Conservation (phyloP, 148 eudicot genomes). For the Silene conica region DNA sequence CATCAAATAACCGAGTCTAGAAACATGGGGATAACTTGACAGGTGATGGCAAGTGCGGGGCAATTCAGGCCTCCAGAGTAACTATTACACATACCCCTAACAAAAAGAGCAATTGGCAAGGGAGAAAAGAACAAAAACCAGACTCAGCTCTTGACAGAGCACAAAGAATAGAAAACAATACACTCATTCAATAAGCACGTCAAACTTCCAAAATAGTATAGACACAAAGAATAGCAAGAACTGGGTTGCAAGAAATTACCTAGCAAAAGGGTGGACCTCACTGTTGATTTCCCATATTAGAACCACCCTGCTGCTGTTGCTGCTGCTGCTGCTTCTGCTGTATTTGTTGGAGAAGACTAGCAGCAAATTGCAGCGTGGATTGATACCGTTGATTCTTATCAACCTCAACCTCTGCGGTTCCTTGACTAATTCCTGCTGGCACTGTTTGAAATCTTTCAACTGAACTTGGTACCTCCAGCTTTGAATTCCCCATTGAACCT, state of each 20-base stretch:
- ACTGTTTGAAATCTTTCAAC: slow-evolving; percentile 41
- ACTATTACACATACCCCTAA: background rate
- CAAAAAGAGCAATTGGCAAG: background rate
- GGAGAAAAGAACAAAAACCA: background rate
- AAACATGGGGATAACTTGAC: background rate
- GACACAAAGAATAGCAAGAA: slow-evolving; percentile 6
- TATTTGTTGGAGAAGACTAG: slow-evolving; percentile 74
- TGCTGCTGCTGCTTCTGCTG: slow-evolving; percentile 56
- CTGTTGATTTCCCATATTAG: slow-evolving; percentile 57
- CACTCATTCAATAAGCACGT: slow-evolving; percentile 3
- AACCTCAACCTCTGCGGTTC: slow-evolving; percentile 48
- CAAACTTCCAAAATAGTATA: background rate
- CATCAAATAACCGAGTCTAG: background rate
- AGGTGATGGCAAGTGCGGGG: background rate
- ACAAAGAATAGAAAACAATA: background rate
- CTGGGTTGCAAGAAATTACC: slow-evolving; percentile 38
- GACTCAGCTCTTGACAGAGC: background rate
- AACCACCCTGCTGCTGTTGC: slow-evolving; percentile 29
- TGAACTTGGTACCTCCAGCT: slow-evolving; percentile 32
- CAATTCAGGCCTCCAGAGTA: background rate
- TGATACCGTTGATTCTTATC: slow-evolving; percentile 87
- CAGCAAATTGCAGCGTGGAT: slow-evolving; percentile 83
- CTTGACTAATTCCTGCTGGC: slow-evolving; percentile 41
- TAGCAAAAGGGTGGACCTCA: slow-evolving; percentile 16
- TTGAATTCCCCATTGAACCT: slow-evolving; percentile 29